These are phyloP conservation scores for Intubia oerlemansii DNA, from an alignment of 2,329 filamentous ascomycete genomes.

Conservation along the genomic window DNA sequence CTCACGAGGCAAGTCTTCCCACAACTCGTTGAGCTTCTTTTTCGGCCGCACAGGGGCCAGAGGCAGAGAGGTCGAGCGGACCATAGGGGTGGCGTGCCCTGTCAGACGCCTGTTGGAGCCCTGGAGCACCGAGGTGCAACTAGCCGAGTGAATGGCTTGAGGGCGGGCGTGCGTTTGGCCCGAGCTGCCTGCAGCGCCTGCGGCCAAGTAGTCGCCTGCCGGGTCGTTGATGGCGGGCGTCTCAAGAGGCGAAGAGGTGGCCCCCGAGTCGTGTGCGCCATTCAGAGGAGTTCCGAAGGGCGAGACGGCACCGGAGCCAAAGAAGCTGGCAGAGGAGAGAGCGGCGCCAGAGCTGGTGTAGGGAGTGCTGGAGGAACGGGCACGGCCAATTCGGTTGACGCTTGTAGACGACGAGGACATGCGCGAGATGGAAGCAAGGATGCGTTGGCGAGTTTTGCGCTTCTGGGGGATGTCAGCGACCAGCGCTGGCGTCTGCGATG, in stretches of 20 bases:
- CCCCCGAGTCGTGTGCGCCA: too few species aligned
- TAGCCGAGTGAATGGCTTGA: too few species aligned
- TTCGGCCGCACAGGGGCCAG: slow-evolving; percentile 14
- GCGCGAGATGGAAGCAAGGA: slow-evolving; percentile 55
- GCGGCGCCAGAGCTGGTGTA: slow-evolving; percentile 30
- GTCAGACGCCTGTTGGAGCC: too few species aligned
- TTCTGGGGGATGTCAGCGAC: slow-evolving; percentile 7
- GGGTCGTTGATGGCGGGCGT: too few species aligned
- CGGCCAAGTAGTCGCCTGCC: too few species aligned
- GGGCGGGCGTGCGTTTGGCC: too few species aligned
- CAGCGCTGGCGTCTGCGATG: too few species aligned
- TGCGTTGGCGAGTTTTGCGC: slow-evolving; percentile 36
- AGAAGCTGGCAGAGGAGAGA: slow-evolving; percentile 32
- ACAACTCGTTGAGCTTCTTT: slow-evolving; percentile 40
- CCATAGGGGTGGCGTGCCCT: slow-evolving; percentile 31
- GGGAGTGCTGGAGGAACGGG: slow-evolving; percentile 45
- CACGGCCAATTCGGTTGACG: slow-evolving; percentile 32
- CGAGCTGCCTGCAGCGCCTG: too few species aligned
- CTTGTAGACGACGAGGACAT: slow-evolving; percentile 67
- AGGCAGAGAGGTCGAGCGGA: slow-evolving; percentile 1
- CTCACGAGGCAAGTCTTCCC: slow-evolving; percentile 65
- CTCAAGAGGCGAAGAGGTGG: too few species aligned
- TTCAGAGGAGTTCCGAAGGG: too few species aligned
- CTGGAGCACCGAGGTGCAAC: too few species aligned
- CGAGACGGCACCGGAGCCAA: background rate